Percentiles rank a stretch among this genome's conserved stretches.
These are phyloP conservation scores for Ophioceras dolichostomum DNA, from an alignment of 2,329 filamentous ascomycete species.

Conservation along the genomic window DNA sequence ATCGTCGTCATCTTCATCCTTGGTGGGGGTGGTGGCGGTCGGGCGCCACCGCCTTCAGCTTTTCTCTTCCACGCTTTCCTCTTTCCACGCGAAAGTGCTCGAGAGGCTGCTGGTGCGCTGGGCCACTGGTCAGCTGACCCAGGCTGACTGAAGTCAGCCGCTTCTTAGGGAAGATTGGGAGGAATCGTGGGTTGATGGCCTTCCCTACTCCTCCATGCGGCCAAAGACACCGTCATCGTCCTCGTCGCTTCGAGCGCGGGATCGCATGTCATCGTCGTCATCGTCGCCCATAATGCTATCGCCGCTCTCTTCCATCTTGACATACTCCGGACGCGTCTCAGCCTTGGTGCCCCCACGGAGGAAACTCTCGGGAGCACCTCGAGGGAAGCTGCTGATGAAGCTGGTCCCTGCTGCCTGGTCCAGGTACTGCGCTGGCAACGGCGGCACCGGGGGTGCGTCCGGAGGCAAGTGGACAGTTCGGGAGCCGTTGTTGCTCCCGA, in stretches of 20 bases:
- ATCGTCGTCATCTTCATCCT: too few species aligned
- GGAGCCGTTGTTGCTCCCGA: conserved; percentile 61
- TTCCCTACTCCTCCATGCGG: conserved; percentile 74
- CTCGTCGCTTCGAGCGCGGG: conserved; percentile 62
- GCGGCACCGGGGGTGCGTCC: conserved; percentile 78
- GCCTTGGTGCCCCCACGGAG: conserved; percentile 35
- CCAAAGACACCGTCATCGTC: conserved; percentile 95
- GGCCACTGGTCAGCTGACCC: too few species aligned
- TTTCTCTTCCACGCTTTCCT: too few species aligned
- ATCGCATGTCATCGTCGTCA: conserved; percentile 50
- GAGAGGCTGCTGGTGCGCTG: too few species aligned
- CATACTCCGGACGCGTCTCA: conserved; percentile 38
- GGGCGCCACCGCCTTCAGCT: too few species aligned
- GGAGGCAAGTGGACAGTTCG: conserved; percentile 48
- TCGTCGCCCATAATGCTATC: conserved; percentile 54
- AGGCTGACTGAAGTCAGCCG: too few species aligned
- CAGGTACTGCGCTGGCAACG: conserved; percentile 70
- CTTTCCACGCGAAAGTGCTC: too few species aligned
- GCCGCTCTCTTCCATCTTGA: conserved; percentile 56
- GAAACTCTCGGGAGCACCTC: conserved; percentile 51
- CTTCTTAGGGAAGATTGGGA: conserved; percentile 5
- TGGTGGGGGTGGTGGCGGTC: too few species aligned
- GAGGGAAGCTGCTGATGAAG: conserved; percentile 52
- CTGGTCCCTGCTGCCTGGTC: conserved; percentile 45
- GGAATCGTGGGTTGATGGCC: conserved; percentile 1